Conservation (phyloP, 2,329 filamentous ascomycete species). For the Colletotrichum tropicicola region DNA sequence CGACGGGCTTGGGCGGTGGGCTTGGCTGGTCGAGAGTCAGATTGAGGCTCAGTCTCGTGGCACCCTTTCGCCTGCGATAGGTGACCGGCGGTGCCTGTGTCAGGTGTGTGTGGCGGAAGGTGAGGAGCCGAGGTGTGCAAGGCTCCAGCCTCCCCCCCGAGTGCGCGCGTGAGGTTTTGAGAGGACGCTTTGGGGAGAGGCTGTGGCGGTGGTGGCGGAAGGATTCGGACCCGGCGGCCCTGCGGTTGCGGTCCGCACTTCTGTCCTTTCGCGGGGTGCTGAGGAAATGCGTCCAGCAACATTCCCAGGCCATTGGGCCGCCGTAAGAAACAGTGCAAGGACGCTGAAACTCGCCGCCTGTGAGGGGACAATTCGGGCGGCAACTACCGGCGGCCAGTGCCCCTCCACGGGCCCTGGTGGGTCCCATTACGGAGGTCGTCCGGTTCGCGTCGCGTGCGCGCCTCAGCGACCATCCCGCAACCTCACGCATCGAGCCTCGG, state of each 20-base stretch:
- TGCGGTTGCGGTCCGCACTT: background rate
- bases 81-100: no score
- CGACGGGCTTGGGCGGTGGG: background rate
- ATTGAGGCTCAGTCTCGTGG: slow-evolving; percentile 21
- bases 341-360: background rate
- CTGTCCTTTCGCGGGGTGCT: background rate
- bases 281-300: no score
- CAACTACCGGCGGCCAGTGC: background rate
- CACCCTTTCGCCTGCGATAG: no score
- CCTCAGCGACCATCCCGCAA: background rate
- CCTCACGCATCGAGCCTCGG: background rate
- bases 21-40: slow-evolving; percentile 1
- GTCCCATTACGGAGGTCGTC: slow-evolving; percentile 12
- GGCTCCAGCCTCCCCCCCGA: no score
- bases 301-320: background rate
- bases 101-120: background rate
- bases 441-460: slow-evolving; percentile 20
- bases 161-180: background rate
- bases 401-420: slow-evolving; percentile 12
- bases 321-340: background rate
- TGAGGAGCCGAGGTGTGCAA: background rate
- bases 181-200: background rate
- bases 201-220: background rate
- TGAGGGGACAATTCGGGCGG: background rate
- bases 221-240: background rate